Conservation (phyloP, 495 filamentous ascomycete genomes). For the Penicillium canescens region DNA sequence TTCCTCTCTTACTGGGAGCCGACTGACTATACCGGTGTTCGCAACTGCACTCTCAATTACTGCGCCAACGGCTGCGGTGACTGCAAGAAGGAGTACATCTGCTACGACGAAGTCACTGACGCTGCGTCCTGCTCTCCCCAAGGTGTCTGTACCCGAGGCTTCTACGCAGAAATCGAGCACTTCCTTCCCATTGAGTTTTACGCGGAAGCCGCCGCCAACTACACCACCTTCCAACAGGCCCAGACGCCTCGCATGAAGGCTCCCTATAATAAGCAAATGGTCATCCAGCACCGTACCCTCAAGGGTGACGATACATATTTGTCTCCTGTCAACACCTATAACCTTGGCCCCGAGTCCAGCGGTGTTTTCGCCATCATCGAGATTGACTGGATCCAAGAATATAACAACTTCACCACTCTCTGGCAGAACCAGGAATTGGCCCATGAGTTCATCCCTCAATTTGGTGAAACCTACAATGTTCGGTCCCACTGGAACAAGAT, state of each 20-base stretch:
- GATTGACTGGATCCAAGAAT: slow-evolving; percentile 18
- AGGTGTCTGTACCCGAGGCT: slow-evolving; percentile 16
- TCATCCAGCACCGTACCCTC: slow-evolving; percentile 11
- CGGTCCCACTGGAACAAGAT: slow-evolving; percentile 28
- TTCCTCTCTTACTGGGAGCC: slow-evolving; percentile 16
- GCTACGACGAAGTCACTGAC: slow-evolving; percentile 19
- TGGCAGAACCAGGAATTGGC: slow-evolving; percentile 18
- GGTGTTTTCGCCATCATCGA: slow-evolving; percentile 20
- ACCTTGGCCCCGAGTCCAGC: slow-evolving; percentile 8
- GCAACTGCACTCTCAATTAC: slow-evolving; percentile 22
- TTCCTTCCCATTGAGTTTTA: slow-evolving; percentile 20
- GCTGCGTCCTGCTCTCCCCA: slow-evolving; percentile 8
- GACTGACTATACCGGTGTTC: slow-evolving; percentile 17
- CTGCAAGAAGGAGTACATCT: slow-evolving; percentile 19
- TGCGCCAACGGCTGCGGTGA: slow-evolving; percentile 23
- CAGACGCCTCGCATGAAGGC: slow-evolving; percentile 18
- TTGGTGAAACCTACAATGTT: slow-evolving; percentile 22
- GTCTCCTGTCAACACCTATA: slow-evolving; percentile 22
- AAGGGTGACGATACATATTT: slow-evolving; percentile 19
- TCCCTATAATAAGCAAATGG: slow-evolving; percentile 9
- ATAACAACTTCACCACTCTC: slow-evolving; percentile 18
- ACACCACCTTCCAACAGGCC: slow-evolving; percentile 11
- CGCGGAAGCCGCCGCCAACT: slow-evolving; percentile 15
- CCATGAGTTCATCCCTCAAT: slow-evolving; percentile 13
- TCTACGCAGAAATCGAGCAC: slow-evolving; percentile 22